Evolutionary conservation across 768 basidiomycete species (phyloP).

Genomic region (Dioszegia crocea): DNA sequence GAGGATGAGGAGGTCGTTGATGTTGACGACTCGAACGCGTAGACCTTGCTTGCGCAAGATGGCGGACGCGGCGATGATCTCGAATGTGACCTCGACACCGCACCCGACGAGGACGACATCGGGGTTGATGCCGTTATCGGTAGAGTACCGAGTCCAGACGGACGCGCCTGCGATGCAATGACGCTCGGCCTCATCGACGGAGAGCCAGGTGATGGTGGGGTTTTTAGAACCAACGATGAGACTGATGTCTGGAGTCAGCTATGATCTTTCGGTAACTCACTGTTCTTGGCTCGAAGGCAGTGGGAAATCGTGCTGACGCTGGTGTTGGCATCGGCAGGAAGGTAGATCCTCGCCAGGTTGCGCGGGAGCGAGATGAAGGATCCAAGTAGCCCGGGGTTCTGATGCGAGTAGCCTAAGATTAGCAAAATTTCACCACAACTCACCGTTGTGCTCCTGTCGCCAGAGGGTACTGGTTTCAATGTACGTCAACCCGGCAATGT

Average conservation of each 20-base stretch:
- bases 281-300: constrained; percentile 76
- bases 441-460: constrained; percentile 67
- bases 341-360: constrained; percentile 47
- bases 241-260: constrained; percentile 35
- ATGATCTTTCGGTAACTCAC: constrained; percentile 42
- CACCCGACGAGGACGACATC: constrained; percentile 72
- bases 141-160: constrained; percentile 77
- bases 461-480: constrained; percentile 82
- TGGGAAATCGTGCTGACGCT: constrained; percentile 78
- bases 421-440: neutral
- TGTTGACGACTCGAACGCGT: constrained; percentile 76
- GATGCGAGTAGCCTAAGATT: constrained; percentile 64
- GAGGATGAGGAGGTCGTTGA: constrained; percentile 84
- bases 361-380: constrained; percentile 74
- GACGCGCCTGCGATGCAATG: constrained; percentile 85
- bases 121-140: constrained; percentile 58
- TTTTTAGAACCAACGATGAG: constrained; percentile 82
- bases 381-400: constrained; percentile 70
- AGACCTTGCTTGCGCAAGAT: constrained; percentile 68
- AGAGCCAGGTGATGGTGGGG: constrained; percentile 36
- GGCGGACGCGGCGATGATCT: constrained; percentile 79
- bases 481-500: constrained; percentile 54
- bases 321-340: constrained; percentile 87
- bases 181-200: constrained; percentile 36
- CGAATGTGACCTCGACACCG: constrained; percentile 80